Percentiles rank a stretch among this genome's conserved stretches.
phyloP scores from a whole-genome alignment of 2,329 filamentous ascomycete species.

The Stemphylium lycopersici region DNA sequence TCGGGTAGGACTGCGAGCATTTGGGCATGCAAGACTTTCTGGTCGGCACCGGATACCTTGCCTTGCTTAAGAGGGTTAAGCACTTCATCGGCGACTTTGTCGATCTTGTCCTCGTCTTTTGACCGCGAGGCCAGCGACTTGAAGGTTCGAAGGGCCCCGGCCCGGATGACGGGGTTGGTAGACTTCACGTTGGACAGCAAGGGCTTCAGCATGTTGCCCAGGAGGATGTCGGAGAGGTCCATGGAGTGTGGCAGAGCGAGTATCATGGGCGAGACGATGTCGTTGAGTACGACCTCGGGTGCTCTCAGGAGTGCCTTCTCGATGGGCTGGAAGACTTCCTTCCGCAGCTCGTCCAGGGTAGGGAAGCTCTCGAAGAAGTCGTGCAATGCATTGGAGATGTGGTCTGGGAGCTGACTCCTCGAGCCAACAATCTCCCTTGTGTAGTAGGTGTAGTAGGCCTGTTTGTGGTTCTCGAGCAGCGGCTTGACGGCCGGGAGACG shows the following conservation, averaged over 20 bases:
- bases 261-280: conserved; percentile 76
- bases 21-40: conserved; percentile 81
- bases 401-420: conserved; percentile 69
- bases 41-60: conserved; percentile 84
- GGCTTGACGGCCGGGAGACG: conserved; percentile 69
- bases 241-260: conserved; percentile 70
- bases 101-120: conserved; percentile 63
- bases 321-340: conserved; percentile 76
- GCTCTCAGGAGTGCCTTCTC: conserved; percentile 89
- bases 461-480: conserved; percentile 69
- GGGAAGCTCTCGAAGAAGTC: conserved; percentile 86
- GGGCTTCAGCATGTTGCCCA: conserved; percentile 78
- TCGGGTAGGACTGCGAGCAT: conserved; percentile 67
- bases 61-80: conserved; percentile 78
- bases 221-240: conserved; percentile 78
- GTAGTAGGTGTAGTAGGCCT: conserved; percentile 81
- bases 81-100: conserved; percentile 77
- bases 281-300: conserved; percentile 85
- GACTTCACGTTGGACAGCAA: conserved; percentile 91
- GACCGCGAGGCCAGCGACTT: conserved; percentile 69
- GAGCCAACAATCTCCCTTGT: conserved; percentile 84
- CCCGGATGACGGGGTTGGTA: conserved; percentile 77
- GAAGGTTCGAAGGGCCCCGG: conserved; percentile 78
- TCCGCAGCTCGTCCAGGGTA: conserved; percentile 74
- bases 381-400: conserved; percentile 73